Percentiles rank a stretch among this genome's conserved stretches.
phyloP scores from a whole-genome alignment of 306 rosid species.

The Malus domestica region ASM211411v1 NC_041803.1:10735501-10736000 shows the following conservation, averaged over 20 bases:
- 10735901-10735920: constrained; percentile 20
- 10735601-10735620: too few species aligned
- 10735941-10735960: not conserved
- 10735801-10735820: not conserved
- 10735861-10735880: not conserved
- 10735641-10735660: too few species aligned
- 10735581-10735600: too few species aligned
- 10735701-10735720: too few species aligned
- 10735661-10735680: too few species aligned
- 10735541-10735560: too few species aligned
- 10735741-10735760: not conserved
- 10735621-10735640: too few species aligned
- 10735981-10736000: too few species aligned
- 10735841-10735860: constrained; percentile 15
- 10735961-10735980: too few species aligned
- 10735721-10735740: not conserved
- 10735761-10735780: not conserved
- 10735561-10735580: not conserved
- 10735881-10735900: constrained; percentile 13
- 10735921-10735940: not conserved
- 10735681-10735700: too few species aligned
- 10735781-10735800: not conserved
- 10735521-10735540: too few species aligned
- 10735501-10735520: too few species aligned
- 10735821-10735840: not conserved